A percentile compares a stretch with the other conserved stretches of the same genome.
Conservation (phyloP, 106 monocot genomes). For the Platanthera zijinensis region DNA sequence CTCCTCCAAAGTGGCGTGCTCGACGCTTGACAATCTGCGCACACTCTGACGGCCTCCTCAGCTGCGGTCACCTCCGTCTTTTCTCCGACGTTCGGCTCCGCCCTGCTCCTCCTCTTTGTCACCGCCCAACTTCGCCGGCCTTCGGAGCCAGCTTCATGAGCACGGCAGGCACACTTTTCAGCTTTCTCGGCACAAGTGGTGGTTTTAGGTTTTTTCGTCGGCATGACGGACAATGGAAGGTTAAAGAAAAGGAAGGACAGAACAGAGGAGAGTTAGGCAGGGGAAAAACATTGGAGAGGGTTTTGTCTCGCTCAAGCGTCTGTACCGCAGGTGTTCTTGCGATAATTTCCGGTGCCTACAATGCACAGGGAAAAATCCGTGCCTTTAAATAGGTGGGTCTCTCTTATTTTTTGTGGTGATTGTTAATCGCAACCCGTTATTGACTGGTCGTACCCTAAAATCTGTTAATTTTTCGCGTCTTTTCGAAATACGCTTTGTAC, state of each 20-base stretch:
- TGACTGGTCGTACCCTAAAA: too few species aligned
- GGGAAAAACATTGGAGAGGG: background rate
- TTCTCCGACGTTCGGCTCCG: background rate
- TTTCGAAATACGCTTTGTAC: too few species aligned
- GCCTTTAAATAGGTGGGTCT: too few species aligned
- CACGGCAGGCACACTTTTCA: background rate
- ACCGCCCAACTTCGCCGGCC: background rate
- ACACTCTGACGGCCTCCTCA: background rate
- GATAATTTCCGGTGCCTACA: too few species aligned
- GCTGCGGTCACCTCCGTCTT: background rate
- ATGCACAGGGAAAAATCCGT: too few species aligned
- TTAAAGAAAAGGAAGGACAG: too few species aligned
- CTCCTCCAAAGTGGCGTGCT: background rate
- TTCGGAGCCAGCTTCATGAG: background rate
- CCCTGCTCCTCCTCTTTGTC: slow-evolving; percentile 1
- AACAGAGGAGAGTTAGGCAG: background rate
- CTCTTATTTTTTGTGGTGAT: too few species aligned
- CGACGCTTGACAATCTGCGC: background rate
- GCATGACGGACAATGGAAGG: background rate
- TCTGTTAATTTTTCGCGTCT: too few species aligned
- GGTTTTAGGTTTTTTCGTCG: background rate
- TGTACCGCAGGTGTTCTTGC: too few species aligned
- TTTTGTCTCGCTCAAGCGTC: background rate
- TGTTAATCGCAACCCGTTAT: too few species aligned
- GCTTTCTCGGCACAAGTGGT: background rate